These are phyloP conservation scores for Pochonia chlamydosporia DNA, from an alignment of 2,329 filamentous ascomycete genomes.

Conservation along the genomic window DNA sequence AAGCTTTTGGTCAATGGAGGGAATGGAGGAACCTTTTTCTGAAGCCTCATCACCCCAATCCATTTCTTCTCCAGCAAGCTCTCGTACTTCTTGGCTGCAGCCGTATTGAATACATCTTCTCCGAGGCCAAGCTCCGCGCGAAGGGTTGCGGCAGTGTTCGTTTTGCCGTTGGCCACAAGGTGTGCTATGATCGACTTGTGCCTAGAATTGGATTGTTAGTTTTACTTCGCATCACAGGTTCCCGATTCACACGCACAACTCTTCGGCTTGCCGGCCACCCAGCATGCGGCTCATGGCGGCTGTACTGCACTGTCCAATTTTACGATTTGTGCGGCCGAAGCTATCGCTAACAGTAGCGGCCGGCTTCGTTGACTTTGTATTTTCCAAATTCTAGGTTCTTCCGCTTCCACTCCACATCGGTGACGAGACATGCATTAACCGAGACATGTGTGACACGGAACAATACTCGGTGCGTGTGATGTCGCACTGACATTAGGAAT, in stretches of 20 bases:
- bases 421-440: no score
- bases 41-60: slow-evolving; percentile 1
- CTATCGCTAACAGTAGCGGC: no score
- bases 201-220: slow-evolving; percentile 8
- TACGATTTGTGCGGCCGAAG: no score
- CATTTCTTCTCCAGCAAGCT: slow-evolving; percentile 1
- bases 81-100: slow-evolving; percentile 5
- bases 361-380: no score
- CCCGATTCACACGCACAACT: not conserved
- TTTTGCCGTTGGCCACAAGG: not conserved
- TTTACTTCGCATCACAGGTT: not conserved
- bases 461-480: no score
- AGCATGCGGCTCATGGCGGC: not conserved
- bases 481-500: no score
- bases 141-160: not conserved
- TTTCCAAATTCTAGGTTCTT: no score
- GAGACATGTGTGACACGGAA: no score
- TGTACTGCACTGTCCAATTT: no score
- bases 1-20: no score
- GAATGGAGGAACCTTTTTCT: slow-evolving; percentile 1
- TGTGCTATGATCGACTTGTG: slow-evolving; percentile 1
- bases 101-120: slow-evolving; percentile 8
- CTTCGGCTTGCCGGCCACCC: slow-evolving; percentile 14
- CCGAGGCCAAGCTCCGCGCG: not conserved
- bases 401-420: no score